phyloP scores from a whole-genome alignment of 441 rosid genomes.

The Erodium moschatum region DNA sequence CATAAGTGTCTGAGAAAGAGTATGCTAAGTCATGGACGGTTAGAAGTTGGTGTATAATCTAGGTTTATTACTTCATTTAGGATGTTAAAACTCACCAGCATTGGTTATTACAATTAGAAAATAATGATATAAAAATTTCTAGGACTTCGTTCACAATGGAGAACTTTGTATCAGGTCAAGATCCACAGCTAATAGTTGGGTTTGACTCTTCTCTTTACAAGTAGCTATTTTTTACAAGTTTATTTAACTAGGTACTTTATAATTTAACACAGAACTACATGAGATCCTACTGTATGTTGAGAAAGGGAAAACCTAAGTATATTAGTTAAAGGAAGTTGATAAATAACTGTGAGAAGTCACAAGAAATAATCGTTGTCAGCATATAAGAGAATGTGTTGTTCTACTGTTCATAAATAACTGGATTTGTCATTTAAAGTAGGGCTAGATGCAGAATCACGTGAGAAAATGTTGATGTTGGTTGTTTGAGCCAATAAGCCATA shows the following conservation, averaged over 20 bases:
- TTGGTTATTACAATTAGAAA: neutral
- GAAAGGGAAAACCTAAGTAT: neutral
- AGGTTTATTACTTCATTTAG: neutral
- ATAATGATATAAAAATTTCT: neutral
- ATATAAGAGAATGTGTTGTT: too few relatives aligned
- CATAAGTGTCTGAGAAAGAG: constrained; percentile 1
- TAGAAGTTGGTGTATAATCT: neutral
- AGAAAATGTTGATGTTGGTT: neutral
- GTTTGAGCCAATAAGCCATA: neutral
- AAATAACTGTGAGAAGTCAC: neutral
- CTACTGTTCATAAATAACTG: too few relatives aligned
- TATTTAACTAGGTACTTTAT: neutral
- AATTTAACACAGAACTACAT: neutral
- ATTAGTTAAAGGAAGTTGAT: neutral
- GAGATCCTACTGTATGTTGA: neutral
- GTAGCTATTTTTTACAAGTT: neutral
- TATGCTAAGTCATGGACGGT: neutral
- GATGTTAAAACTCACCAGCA: neutral
- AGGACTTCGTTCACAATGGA: neutral
- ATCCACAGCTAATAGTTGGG: neutral
- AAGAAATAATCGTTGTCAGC: neutral
- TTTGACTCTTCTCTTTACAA: neutral
- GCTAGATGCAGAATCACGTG: neutral
- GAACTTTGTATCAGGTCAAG: too few relatives aligned
- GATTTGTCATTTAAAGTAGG: neutral